These are phyloP conservation scores for Microsporum canis DNA, from an alignment of 2,329 filamentous ascomycete genomes.

Conservation along the genomic window DNA sequence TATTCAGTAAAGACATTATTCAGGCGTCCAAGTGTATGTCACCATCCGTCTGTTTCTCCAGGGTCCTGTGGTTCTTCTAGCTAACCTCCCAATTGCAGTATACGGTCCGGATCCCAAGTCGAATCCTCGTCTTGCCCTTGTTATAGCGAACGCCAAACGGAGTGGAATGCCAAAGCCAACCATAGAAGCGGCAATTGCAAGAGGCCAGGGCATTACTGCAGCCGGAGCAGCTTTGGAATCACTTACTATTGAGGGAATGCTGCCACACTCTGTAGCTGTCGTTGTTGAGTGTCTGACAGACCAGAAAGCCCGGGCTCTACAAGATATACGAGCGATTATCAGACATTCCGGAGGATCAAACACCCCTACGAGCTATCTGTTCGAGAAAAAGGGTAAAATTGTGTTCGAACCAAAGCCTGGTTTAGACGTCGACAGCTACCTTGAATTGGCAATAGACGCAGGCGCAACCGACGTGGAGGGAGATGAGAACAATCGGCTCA, in stretches of 20 bases:
- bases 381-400: slow-evolving; percentile 66
- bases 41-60: not conserved
- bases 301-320: slow-evolving; percentile 59
- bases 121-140: slow-evolving; percentile 65
- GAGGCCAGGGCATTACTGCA: slow-evolving; percentile 72
- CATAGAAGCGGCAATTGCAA: slow-evolving; percentile 76
- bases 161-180: slow-evolving; percentile 70
- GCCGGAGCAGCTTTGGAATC: slow-evolving; percentile 65
- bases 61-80: not conserved
- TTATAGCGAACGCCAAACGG: slow-evolving; percentile 70
- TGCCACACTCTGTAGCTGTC: slow-evolving; percentile 61
- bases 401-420: slow-evolving; percentile 51
- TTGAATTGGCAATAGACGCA: slow-evolving; percentile 74
- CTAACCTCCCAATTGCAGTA: slow-evolving; percentile 38
- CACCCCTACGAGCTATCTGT: slow-evolving; percentile 71
- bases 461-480: slow-evolving; percentile 50
- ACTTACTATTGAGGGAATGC: slow-evolving; percentile 66
- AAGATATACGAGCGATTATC: slow-evolving; percentile 59
- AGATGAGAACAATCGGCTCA: slow-evolving; percentile 56
- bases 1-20: slow-evolving; percentile 61
- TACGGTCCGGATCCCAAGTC: slow-evolving; percentile 60
- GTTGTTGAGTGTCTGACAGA: slow-evolving; percentile 82
- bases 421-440: slow-evolving; percentile 54
- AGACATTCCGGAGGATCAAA: slow-evolving; percentile 60
- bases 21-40: slow-evolving; percentile 60